A percentile compares a stretch with the other conserved stretches of the same genome.
Conservation (phyloP, 2,329 filamentous ascomycete genomes). For the Fusarium sp. region DNA sequence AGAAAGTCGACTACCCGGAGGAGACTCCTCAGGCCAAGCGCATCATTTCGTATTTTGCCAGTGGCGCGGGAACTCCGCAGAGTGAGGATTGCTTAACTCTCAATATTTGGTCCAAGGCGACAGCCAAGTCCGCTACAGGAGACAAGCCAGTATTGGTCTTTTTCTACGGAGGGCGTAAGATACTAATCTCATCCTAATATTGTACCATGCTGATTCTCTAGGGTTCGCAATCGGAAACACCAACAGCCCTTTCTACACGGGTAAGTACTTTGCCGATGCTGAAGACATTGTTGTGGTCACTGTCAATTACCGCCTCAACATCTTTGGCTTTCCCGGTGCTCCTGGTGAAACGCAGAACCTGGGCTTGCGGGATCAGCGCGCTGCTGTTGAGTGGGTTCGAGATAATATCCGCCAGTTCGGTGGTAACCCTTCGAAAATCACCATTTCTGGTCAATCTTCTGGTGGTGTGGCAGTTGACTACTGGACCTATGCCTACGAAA, state of each 20-base stretch:
- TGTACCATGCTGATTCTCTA: neutral
- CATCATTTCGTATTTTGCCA: conserved; percentile 43
- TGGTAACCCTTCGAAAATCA: conserved; percentile 51
- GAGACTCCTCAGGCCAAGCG: conserved; percentile 41
- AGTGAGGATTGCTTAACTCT: conserved; percentile 46
- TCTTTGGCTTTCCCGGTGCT: conserved; percentile 60
- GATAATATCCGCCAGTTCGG: conserved; percentile 53
- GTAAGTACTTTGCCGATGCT: conserved; percentile 59
- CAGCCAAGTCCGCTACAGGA: conserved; percentile 23
- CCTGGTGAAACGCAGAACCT: conserved; percentile 46
- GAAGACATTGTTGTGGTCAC: conserved; percentile 63
- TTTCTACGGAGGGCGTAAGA: conserved; percentile 45
- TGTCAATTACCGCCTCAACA: conserved; percentile 62
- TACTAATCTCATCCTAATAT: rapidly evolving
- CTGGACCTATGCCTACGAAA: conserved; percentile 64
- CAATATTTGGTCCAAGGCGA: conserved; percentile 44
- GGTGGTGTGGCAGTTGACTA: conserved; percentile 60
- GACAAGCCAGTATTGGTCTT: conserved; percentile 44
- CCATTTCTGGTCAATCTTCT: conserved; percentile 54
- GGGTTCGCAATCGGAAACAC: conserved; percentile 58
- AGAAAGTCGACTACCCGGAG: conserved; percentile 36
- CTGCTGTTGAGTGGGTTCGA: conserved; percentile 53
- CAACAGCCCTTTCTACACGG: conserved; percentile 58
- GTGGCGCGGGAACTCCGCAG: conserved; percentile 31
- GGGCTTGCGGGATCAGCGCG: conserved; percentile 50